Evolutionary conservation across 805 yeast species (phyloP).

Genomic region (Saturnispora serradocipensis): DNA sequence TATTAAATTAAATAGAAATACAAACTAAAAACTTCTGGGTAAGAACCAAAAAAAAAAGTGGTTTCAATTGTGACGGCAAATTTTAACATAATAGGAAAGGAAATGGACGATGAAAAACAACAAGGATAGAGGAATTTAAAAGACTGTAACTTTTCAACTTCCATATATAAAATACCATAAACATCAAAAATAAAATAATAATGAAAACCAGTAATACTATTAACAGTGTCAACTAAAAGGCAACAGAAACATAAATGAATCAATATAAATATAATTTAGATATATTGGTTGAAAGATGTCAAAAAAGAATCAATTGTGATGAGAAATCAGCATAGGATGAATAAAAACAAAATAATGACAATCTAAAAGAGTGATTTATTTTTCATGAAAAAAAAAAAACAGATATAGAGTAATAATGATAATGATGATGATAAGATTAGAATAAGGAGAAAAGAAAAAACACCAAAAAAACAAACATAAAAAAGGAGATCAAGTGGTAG

Average conservation of each 20-base stretch:
- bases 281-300: background rate
- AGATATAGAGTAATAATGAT: background rate
- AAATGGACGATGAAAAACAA: background rate
- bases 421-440: background rate
- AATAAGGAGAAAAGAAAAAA: background rate
- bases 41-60: background rate
- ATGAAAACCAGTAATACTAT: background rate
- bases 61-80: background rate
- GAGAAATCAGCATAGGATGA: background rate
- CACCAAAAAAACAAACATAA: background rate
- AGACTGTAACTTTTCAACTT: background rate
- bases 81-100: background rate
- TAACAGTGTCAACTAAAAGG: background rate
- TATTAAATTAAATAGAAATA: background rate
- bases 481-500: background rate
- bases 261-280: background rate
- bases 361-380: background rate
- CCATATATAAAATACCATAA: background rate
- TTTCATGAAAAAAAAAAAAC: background rate
- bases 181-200: background rate
- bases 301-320: background rate
- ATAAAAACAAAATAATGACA: background rate
- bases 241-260: background rate
- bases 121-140: background rate
- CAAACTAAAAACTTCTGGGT: too few species aligned